phyloP scores from a whole-genome alignment of 345 rosid species.

The Brassica rapa region DNA sequence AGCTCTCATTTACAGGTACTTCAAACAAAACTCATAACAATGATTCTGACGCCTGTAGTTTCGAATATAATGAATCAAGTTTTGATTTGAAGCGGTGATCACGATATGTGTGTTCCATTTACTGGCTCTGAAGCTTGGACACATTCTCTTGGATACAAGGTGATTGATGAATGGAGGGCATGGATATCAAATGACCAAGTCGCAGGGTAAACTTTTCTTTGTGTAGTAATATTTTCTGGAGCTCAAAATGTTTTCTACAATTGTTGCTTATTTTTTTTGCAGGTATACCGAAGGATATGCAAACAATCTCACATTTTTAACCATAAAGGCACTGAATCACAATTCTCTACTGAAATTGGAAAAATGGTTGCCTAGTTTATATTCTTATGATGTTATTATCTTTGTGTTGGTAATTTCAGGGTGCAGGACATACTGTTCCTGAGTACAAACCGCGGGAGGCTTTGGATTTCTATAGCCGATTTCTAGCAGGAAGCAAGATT shows the following conservation, averaged over 20 bases:
- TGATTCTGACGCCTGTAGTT: not conserved
- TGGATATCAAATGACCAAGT: constrained; percentile 75
- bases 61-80: constrained; percentile 6
- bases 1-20: constrained; percentile 82
- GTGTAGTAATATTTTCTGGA: not conserved
- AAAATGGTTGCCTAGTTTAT: not conserved
- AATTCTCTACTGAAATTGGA: not conserved
- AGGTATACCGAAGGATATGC: constrained; percentile 79
- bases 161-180: constrained; percentile 83
- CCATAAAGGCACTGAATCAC: constrained; percentile 57
- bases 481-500: constrained; percentile 59
- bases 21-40: not conserved
- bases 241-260: not conserved
- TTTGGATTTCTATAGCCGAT: constrained; percentile 70
- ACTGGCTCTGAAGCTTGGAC: constrained; percentile 96
- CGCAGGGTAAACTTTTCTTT: constrained; percentile 62
- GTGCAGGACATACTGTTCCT: constrained; percentile 92
- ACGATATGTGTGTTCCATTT: constrained; percentile 91
- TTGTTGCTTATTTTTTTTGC: constrained; percentile 15
- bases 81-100: constrained; percentile 69
- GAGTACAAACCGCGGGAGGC: constrained; percentile 88
- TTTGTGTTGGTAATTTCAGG: constrained; percentile 49
- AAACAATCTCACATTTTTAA: constrained; percentile 79
- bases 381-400: not conserved
- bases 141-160: constrained; percentile 67